Base-by-base conservation (phyloP, 495 filamentous ascomycete genomes). In the Xylaria grammica region DNA sequence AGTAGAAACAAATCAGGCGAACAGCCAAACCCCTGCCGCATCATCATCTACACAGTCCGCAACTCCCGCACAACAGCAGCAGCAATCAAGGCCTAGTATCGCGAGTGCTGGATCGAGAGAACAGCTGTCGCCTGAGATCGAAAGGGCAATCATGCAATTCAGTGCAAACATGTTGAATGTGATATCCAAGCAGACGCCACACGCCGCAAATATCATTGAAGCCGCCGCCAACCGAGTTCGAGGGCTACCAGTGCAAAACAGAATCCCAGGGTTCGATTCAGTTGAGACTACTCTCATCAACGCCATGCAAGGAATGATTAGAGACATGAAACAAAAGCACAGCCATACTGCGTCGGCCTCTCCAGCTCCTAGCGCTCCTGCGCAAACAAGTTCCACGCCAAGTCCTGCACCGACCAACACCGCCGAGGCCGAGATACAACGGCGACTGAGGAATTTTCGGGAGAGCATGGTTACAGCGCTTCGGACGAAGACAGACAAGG, bases 401-500 rank as follows among this genome's bases (percentile, higher is more conserved):
- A 69, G 65, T 29, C 69, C 71, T 42, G 67, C 71, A 40, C 69
- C 71, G 10, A 45, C 65, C 3, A 48, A 59, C 24, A 68, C 69
- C 0, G 22, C 67, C 17, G 71, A 71, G 50, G 69, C 65, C 15
- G 69, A 74, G 60, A 72, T 74, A 65, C 72, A 74, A 30, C 63
- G 72, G n/a, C 67, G 72, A 45, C 58, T 74, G 1, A 67, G 46
- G 32, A 66, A 65, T 13, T 74, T 74, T 24, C 65, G 69, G 13
- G 63, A 68, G 10, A 72, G 49, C 1, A 74, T 74, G 72, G 63
- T 72, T 40, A 50, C 67, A 38, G 69, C 69, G 49, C 69, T 74
- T 27, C 69, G 42, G 62, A 70, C 65, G 49, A 72, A 72, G 63
- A 74, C 72, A 1, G 72, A 74, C 19, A 67, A 72, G 32, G 72